Evolutionary conservation across 805 yeast genomes (phyloP).

Genomic region (Hanseniaspora nectarophila): DNA sequence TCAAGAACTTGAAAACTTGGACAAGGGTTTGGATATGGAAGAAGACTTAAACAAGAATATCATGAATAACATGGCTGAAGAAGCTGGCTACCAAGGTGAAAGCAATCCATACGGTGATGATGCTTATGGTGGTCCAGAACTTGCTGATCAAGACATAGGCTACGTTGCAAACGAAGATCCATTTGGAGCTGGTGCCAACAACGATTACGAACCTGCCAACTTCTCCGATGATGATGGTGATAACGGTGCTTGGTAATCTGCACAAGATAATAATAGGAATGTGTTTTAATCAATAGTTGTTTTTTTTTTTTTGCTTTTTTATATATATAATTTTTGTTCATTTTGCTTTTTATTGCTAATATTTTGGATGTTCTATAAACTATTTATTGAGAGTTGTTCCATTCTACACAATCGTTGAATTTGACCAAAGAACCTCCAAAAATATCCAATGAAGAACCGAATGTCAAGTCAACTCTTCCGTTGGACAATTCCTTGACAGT

Average conservation of each 20-base stretch:
- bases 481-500: constrained; percentile 54
- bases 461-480: constrained; percentile 84
- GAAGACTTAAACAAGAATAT: constrained; percentile 78
- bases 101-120: constrained; percentile 18
- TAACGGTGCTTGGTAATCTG: constrained; percentile 13
- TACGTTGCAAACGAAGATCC: constrained; percentile 24
- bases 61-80: constrained; percentile 38
- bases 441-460: constrained; percentile 84
- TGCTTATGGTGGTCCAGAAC: constrained; percentile 19
- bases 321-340: not conserved
- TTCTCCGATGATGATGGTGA: constrained; percentile 25
- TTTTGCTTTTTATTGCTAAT: not conserved
- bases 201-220: constrained; percentile 25
- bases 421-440: constrained; percentile 81
- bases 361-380: too few relatives aligned
- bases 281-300: not conserved
- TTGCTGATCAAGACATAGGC: constrained; percentile 20
- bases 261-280: not conserved
- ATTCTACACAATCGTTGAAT: constrained; percentile 59
- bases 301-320: not conserved
- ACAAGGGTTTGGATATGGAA: constrained; percentile 67
- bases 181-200: constrained; percentile 21
- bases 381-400: constrained; percentile 43
- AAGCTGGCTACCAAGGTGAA: constrained; percentile 32
- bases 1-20: constrained; percentile 49